A percentile compares a stretch with the other conserved stretches of the same genome.
These are phyloP conservation scores for Salix exigua DNA, from an alignment of 345 rosid genomes.

Conservation along the genomic window DNA sequence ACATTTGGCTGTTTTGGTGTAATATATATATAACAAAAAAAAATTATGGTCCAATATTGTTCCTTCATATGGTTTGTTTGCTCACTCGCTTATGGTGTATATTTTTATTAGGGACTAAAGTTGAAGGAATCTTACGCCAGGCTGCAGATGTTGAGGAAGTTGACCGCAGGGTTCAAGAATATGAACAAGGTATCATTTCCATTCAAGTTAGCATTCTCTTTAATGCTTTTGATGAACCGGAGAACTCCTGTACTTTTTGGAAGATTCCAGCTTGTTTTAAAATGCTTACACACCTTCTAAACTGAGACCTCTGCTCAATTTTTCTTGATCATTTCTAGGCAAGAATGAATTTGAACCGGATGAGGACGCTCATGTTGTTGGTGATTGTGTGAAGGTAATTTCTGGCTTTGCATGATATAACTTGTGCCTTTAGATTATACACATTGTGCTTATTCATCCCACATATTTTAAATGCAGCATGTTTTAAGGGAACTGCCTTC, in stretches of 20 bases:
- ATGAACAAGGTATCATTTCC: slow-evolving; percentile 69
- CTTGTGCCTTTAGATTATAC: slow-evolving; percentile 11
- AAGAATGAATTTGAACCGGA: slow-evolving; percentile 74
- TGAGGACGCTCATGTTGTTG: slow-evolving; percentile 98
- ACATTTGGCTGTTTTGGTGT: not conserved
- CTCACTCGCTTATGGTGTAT: not conserved
- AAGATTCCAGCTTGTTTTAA: not conserved
- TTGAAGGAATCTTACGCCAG: slow-evolving; percentile 89
- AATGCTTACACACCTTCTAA: not conserved
- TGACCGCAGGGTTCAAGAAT: slow-evolving; percentile 86
- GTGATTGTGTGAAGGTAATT: slow-evolving; percentile 93
- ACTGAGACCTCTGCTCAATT: slow-evolving; percentile 9
- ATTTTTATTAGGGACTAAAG: slow-evolving; percentile 60
- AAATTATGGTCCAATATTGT: not conserved
- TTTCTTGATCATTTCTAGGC: slow-evolving; percentile 43
- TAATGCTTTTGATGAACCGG: not conserved
- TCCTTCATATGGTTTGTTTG: not conserved
- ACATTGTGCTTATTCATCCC: slow-evolving; percentile 19
- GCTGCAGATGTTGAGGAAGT: slow-evolving; percentile 99
- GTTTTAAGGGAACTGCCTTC: slow-evolving; percentile 96
- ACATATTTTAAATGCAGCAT: slow-evolving; percentile 55
- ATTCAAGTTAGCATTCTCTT: slow-evolving; percentile 16
- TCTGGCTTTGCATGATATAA: slow-evolving; percentile 14
- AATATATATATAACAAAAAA: not conserved
- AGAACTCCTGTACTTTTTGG: not conserved